Evolutionary conservation across 176 grass and related monocot genomes (phyloP).

Genomic region (Oryza rufipogon): DNA sequence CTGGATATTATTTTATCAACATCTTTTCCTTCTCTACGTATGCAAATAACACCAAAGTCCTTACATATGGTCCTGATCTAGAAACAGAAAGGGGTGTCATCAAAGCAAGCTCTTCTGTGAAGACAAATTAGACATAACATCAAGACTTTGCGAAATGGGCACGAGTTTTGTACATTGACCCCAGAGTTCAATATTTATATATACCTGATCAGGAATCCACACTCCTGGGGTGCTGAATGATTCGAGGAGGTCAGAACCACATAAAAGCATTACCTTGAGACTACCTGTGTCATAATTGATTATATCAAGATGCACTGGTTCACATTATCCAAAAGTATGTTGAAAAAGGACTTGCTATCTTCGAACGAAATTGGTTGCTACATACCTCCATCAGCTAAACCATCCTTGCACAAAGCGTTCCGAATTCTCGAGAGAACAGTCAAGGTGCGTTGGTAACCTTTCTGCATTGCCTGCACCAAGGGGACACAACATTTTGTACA

Average conservation of each 20-base stretch:
- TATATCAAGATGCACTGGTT: not conserved
- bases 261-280: constrained; percentile 81
- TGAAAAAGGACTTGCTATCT: not conserved
- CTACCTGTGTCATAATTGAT: constrained; percentile 27
- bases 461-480: constrained; percentile 66
- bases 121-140: not conserved
- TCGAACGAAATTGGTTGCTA: not conserved
- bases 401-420: too few species aligned
- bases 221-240: constrained; percentile 72
- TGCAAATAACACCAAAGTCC: constrained; percentile 75
- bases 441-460: constrained; percentile 69
- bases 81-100: constrained; percentile 9
- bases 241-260: constrained; percentile 85
- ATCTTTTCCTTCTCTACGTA: constrained; percentile 81
- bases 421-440: constrained; percentile 53
- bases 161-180: not conserved
- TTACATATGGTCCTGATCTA: constrained; percentile 79
- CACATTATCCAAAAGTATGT: not conserved
- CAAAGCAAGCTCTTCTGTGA: not conserved
- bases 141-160: not conserved
- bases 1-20: constrained; percentile 60
- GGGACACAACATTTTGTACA: constrained; percentile 1
- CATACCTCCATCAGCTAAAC: not conserved
- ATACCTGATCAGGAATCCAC: constrained; percentile 87
- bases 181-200: constrained; percentile 7